phyloP scores from a whole-genome alignment of 2,329 filamentous ascomycete genomes.

The Colletotrichum cordylinicola region DNA sequence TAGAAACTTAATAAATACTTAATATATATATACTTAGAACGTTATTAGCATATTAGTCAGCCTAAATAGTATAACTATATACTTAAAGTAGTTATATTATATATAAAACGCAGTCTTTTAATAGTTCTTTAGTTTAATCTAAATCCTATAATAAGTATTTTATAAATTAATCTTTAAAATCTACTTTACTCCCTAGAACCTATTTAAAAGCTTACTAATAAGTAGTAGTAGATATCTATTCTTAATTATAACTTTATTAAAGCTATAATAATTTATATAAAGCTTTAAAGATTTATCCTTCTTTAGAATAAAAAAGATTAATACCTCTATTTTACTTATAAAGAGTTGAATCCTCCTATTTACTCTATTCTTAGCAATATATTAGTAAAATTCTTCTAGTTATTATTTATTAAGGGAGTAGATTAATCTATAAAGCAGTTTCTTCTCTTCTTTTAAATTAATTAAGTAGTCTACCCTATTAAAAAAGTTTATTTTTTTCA shows the following conservation, averaged over 20 bases:
- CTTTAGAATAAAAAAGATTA: not conserved
- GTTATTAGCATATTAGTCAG: not conserved
- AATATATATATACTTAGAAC: not conserved
- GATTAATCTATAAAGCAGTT: not conserved
- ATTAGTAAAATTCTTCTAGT: not conserved
- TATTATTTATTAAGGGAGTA: not conserved
- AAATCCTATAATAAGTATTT: not conserved
- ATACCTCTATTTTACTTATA: not conserved
- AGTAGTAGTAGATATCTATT: not conserved
- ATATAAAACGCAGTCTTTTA: not conserved
- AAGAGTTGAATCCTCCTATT: not conserved
- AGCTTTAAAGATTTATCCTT: not conserved
- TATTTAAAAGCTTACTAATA: not conserved
- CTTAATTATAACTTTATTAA: not conserved
- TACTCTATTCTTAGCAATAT: not conserved
- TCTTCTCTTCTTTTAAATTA: not conserved
- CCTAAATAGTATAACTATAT: not conserved
- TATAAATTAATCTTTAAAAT: not conserved
- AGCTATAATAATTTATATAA: not conserved
- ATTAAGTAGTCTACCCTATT: not conserved
- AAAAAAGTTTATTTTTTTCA: not conserved
- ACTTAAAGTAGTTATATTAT: no score
- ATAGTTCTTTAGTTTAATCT: not conserved
- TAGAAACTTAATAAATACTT: not conserved
- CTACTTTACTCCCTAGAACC: not conserved